phyloP scores from a whole-genome alignment of 2,329 filamentous ascomycete genomes.

The Cryphonectria naterciae region DNA sequence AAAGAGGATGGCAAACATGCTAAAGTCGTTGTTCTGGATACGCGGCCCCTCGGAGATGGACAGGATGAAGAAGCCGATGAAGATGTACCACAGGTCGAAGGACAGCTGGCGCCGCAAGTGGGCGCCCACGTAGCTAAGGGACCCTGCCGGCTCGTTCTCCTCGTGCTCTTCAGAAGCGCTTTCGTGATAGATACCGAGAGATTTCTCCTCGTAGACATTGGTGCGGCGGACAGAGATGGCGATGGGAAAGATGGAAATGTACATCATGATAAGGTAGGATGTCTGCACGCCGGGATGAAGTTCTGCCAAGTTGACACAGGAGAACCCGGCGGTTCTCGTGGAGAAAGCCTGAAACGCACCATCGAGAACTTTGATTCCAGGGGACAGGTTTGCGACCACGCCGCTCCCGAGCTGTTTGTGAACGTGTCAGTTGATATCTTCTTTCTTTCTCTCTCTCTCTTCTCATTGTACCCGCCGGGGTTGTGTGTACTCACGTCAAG shows the following conservation, averaged over 20 bases:
- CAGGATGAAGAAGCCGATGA: conserved; percentile 90
- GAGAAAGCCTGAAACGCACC: conserved; percentile 89
- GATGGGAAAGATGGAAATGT: conserved; percentile 95
- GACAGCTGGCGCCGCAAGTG: conserved; percentile 93
- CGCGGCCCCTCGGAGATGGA: conserved; percentile 81
- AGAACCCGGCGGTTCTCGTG: conserved; percentile 89
- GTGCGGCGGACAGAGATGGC: conserved; percentile 92
- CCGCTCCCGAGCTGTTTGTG: conserved; percentile 67
- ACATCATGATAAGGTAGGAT: conserved; percentile 98
- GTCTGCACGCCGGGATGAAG: conserved; percentile 92
- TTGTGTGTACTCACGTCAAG: conserved; percentile 69
- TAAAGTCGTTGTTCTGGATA: conserved; percentile 66
- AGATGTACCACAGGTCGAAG: conserved; percentile 98
- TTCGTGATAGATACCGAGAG: conserved; percentile 69
- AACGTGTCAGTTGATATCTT: conserved; percentile 31
- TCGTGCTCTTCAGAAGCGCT: conserved; percentile 51
- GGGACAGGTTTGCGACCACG: conserved; percentile 68
- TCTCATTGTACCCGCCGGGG: conserved; percentile 20
- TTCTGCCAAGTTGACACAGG: conserved; percentile 74
- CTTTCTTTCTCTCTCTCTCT: too few species aligned
- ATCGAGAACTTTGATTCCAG: conserved; percentile 78
- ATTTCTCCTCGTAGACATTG: conserved; percentile 95
- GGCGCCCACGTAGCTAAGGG: conserved; percentile 83
- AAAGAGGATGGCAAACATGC: conserved; percentile 74
- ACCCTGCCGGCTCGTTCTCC: conserved; percentile 57